These are phyloP conservation scores for Poterioochromonas sp. DNA, from an alignment of 352 stramenopile species.

Conservation along the genomic window DNA sequence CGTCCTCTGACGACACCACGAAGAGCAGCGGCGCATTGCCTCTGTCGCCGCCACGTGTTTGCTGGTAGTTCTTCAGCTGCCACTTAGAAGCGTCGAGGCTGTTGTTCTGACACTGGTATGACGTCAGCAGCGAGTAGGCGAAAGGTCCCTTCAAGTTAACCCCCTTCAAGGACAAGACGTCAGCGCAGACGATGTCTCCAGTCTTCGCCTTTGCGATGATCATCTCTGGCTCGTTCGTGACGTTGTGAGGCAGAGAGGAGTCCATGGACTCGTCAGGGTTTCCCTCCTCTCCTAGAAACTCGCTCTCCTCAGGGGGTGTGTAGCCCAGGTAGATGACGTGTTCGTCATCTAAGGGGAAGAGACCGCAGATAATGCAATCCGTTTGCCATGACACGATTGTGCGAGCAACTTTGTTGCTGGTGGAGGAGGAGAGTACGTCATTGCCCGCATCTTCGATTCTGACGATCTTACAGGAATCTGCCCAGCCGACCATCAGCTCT, in stretches of 20 bases:
- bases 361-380: background rate
- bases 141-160: background rate
- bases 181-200: background rate
- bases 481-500: conserved; percentile 9
- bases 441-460: background rate
- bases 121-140: background rate
- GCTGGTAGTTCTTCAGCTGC: background rate
- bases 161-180: background rate
- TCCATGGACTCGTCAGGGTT: background rate
- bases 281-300: background rate
- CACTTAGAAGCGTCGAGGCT: background rate
- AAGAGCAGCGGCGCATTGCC: background rate
- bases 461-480: background rate
- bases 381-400: background rate
- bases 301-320: background rate
- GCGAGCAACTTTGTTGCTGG: background rate
- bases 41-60: background rate
- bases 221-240: background rate
- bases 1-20: background rate
- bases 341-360: conserved; percentile 5
- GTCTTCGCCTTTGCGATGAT: background rate
- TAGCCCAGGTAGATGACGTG: conserved; percentile 7
- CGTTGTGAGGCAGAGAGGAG: background rate
- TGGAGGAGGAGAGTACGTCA: background rate
- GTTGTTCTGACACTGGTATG: background rate